Conservation (phyloP, 177 flowering plant species). For the Telopea speciosissima region DNA sequence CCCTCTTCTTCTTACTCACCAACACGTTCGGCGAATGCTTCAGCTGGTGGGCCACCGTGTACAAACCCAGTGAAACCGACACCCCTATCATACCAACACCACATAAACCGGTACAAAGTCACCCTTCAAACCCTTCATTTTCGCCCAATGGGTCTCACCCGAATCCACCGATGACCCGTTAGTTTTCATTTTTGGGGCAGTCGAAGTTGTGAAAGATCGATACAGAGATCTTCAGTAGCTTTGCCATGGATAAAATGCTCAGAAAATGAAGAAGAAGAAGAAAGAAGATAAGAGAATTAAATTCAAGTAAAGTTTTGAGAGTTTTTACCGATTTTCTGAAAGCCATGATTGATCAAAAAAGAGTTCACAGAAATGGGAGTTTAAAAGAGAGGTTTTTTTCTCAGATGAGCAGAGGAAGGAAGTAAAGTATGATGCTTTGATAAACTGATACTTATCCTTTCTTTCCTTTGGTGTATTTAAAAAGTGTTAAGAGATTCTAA, state of each 20-base stretch:
- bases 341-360: no score
- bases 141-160: background rate
- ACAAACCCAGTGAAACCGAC: slow-evolving; percentile 11
- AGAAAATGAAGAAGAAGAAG: background rate
- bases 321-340: no score
- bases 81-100: slow-evolving; percentile 12
- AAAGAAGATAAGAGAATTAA: no score
- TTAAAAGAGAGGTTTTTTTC: no score
- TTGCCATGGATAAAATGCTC: background rate
- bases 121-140: slow-evolving; percentile 15
- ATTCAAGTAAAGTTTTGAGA: background rate
- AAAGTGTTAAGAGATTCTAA: no score
- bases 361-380: no score
- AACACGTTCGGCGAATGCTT: slow-evolving; percentile 15
- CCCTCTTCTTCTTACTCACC: slow-evolving; percentile 33
- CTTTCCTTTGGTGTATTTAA: no score
- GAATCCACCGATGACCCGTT: background rate
- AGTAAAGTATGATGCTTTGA: no score
- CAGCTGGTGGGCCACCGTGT: slow-evolving; percentile 19
- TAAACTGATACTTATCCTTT: no score
- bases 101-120: slow-evolving; percentile 37
- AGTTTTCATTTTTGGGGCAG: slow-evolving; percentile 26
- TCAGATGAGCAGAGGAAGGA: no score
- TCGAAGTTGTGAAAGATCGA: slow-evolving; percentile 25
- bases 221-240: slow-evolving; percentile 7